Percentiles rank a stretch among this genome's conserved stretches.
These are phyloP conservation scores for Kazachstania bromeliacearum DNA, from an alignment of 805 yeast species.

Conservation along the genomic window DNA sequence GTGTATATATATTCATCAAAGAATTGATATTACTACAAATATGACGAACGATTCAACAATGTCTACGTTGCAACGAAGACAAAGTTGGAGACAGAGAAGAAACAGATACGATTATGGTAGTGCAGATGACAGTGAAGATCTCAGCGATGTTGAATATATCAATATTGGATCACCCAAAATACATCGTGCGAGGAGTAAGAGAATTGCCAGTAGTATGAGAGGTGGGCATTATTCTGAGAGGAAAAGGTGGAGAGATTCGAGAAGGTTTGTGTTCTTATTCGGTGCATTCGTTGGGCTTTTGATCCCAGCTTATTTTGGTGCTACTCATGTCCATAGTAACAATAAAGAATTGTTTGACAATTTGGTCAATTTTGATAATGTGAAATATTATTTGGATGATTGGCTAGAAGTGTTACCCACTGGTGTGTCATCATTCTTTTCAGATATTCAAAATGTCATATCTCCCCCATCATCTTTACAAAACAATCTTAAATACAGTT, in stretches of 20 bases:
- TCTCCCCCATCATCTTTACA: constrained; percentile 39
- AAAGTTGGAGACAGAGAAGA: too few species aligned
- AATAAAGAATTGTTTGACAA: constrained; percentile 34
- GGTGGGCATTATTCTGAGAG: too few species aligned
- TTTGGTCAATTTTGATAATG: constrained; percentile 45
- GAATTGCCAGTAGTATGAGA: too few species aligned
- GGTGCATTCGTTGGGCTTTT: constrained; percentile 68
- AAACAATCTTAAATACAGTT: constrained; percentile 73
- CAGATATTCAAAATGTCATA: constrained; percentile 35
- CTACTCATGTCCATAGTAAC: constrained; percentile 19
- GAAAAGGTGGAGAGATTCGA: constrained; percentile 35
- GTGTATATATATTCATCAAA: too few species aligned
- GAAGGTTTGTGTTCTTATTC: constrained; percentile 50
- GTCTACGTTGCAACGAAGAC: too few species aligned
- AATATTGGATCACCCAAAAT: too few species aligned
- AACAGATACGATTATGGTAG: too few species aligned
- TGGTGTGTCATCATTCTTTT: constrained; percentile 48
- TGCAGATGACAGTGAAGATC: too few species aligned
- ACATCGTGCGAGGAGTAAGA: too few species aligned
- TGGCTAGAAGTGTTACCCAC: constrained; percentile 70
- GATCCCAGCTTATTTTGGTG: constrained; percentile 54
- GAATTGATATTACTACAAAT: too few species aligned
- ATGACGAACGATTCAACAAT: too few species aligned
- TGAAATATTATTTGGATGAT: constrained; percentile 53
- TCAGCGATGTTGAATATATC: too few species aligned